phyloP scores from a whole-genome alignment of 768 basidiomycete species.

The Suillus brevipes region DNA sequence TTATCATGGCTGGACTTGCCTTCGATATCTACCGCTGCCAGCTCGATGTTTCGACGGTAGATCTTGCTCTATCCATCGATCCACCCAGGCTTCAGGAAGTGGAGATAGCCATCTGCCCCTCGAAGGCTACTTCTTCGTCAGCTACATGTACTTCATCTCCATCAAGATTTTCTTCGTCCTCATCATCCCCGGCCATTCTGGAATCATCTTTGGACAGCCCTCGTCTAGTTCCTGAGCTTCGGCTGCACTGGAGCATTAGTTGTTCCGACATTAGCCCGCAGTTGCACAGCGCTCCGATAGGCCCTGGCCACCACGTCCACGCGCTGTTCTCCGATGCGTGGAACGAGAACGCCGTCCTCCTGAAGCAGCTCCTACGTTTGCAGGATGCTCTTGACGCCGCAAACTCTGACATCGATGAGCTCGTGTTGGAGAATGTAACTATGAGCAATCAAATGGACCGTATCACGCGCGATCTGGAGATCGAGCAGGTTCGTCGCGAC shows the following conservation, averaged over 20 bases:
- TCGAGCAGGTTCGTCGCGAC: background rate
- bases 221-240: background rate
- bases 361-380: background rate
- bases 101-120: background rate
- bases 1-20: background rate
- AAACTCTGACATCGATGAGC: background rate
- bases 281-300: background rate
- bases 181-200: background rate
- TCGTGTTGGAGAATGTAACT: background rate
- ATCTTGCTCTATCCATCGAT: background rate
- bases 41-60: background rate
- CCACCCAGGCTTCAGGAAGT: no score
- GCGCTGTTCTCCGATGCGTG: conserved; percentile 1
- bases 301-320: background rate
- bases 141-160: background rate
- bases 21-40: background rate
- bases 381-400: background rate
- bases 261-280: background rate
- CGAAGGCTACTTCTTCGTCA: background rate
- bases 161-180: background rate
- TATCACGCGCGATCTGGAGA: background rate
- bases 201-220: background rate
- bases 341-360: background rate
- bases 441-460: background rate
- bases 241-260: background rate